Evolutionary conservation across 345 rosid genomes (phyloP).

Genomic region (Cardamine occulta): DNA sequence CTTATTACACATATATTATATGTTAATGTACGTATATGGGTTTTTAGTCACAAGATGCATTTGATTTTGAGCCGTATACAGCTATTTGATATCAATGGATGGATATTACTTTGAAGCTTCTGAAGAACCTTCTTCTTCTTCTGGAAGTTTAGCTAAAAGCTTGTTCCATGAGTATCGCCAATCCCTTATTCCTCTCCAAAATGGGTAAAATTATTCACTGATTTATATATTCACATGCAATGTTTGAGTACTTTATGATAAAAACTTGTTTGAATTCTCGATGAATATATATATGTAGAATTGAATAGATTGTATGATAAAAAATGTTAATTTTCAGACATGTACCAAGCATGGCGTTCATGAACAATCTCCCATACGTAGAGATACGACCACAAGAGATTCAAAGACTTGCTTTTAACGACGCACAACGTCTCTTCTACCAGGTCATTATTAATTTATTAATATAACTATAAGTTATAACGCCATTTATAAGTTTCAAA

Average conservation of each 20-base stretch:
- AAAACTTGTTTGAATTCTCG: neutral
- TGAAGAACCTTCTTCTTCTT: slow-evolving; percentile 51
- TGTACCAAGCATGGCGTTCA: slow-evolving; percentile 77
- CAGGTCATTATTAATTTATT: slow-evolving; percentile 48
- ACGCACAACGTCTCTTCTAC: slow-evolving; percentile 65
- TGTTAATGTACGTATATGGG: neutral
- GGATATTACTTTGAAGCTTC: slow-evolving; percentile 56
- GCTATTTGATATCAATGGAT: slow-evolving; percentile 56
- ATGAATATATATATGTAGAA: neutral
- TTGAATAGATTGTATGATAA: neutral
- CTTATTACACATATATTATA: neutral
- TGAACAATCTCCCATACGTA: slow-evolving; percentile 54
- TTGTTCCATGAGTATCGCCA: slow-evolving; percentile 58
- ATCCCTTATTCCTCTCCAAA: slow-evolving; percentile 42
- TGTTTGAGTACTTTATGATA: neutral
- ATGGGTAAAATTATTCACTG: slow-evolving; percentile 38
- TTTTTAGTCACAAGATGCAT: neutral
- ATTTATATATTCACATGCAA: neutral
- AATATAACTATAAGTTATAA: neutral
- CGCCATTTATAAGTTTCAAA: neutral
- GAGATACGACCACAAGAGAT: slow-evolving; percentile 56
- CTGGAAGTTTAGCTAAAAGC: slow-evolving; percentile 50
- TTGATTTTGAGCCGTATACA: slow-evolving; percentile 45
- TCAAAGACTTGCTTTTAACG: slow-evolving; percentile 46
- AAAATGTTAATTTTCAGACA: slow-evolving; percentile 15